These are phyloP conservation scores for Plasmodium gonderi DNA, from an alignment of 169 alveolate genomes.

Conservation along the genomic window DNA sequence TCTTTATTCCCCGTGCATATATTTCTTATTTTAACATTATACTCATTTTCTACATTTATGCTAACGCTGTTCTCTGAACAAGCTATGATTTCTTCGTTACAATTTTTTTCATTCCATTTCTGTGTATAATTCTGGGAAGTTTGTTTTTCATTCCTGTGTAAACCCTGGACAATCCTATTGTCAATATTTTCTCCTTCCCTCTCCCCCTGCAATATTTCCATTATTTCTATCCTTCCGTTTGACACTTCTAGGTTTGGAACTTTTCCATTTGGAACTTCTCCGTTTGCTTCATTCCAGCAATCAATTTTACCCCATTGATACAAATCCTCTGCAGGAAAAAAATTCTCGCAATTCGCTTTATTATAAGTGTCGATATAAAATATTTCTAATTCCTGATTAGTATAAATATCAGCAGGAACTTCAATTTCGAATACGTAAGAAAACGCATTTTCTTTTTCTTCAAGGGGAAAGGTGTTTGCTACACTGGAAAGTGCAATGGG, in stretches of 20 bases:
- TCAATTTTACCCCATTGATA: not conserved
- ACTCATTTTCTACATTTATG: not conserved
- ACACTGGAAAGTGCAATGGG: not conserved
- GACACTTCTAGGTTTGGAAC: not conserved
- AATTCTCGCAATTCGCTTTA: constrained; percentile 15
- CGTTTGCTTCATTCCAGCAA: not conserved
- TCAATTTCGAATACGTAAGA: constrained; percentile 22
- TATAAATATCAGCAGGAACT: constrained; percentile 51
- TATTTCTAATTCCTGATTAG: constrained; percentile 13
- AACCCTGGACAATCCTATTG: not conserved
- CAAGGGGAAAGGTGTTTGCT: not conserved
- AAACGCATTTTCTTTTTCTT: constrained; percentile 11
- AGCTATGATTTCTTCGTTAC: not conserved
- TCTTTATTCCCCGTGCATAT: not conserved
- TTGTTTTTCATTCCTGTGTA: not conserved
- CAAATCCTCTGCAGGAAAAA: constrained; percentile 21
- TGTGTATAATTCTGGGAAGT: not conserved
- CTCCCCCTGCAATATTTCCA: not conserved
- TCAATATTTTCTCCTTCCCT: not conserved
- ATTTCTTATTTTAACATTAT: not conserved
- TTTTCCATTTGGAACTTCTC: not conserved
- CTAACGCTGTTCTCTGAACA: not conserved
- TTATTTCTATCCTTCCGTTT: not conserved
- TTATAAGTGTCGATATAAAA: constrained; percentile 37
- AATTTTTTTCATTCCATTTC: not conserved